phyloP scores from a whole-genome alignment of 805 yeast species.

The Blastobotrys parvus region DNA sequence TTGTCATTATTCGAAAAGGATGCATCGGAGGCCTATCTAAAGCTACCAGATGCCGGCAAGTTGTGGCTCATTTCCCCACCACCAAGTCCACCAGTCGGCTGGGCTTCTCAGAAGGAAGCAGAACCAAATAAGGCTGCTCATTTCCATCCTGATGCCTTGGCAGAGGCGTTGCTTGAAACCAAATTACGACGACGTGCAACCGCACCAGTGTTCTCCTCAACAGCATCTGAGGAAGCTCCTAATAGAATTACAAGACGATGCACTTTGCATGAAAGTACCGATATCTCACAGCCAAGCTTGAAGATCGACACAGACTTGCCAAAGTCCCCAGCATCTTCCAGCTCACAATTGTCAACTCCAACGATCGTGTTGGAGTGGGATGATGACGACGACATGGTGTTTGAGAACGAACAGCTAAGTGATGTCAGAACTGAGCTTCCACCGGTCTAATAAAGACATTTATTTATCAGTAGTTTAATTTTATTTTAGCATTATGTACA shows the following conservation, averaged over 20 bases:
- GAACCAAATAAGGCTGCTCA: constrained; percentile 17
- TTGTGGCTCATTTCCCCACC: constrained; percentile 24
- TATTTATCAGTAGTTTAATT: neutral
- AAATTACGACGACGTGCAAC: neutral
- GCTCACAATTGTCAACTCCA: constrained; percentile 14
- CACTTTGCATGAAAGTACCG: constrained; percentile 8
- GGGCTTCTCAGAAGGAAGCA: constrained; percentile 18
- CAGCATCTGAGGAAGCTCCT: neutral
- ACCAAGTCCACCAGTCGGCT: constrained; percentile 22
- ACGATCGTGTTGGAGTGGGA: constrained; percentile 20
- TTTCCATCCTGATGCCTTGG: neutral
- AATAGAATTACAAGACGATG: constrained; percentile 4
- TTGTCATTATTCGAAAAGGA: neutral
- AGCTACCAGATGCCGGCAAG: constrained; percentile 21
- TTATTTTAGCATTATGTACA: too few relatives aligned
- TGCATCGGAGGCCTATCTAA: constrained; percentile 5
- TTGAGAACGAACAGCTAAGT: too few relatives aligned
- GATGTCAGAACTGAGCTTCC: constrained; percentile 15
- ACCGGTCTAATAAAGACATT: constrained; percentile 4
- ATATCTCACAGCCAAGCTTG: neutral
- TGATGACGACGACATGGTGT: constrained; percentile 5
- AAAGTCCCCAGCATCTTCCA: constrained; percentile 6
- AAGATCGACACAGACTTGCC: constrained; percentile 3
- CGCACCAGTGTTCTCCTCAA: neutral
- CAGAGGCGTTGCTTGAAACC: constrained; percentile 2